Percentiles rank a stretch among this genome's conserved stretches.
phyloP scores from a whole-genome alignment of 2,329 filamentous ascomycete species.

The Zymoseptoria crescenta region DNA sequence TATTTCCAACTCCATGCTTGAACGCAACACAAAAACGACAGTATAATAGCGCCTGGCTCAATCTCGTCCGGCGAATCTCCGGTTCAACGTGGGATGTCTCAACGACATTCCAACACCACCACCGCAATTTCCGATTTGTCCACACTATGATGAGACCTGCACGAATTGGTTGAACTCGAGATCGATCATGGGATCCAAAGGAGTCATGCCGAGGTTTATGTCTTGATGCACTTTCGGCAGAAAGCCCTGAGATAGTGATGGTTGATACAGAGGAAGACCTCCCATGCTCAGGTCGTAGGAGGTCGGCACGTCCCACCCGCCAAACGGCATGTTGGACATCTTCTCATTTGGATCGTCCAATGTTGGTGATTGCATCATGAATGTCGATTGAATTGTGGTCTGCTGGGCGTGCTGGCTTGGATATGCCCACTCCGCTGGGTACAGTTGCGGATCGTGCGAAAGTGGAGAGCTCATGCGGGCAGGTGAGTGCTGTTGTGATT shows the following conservation, averaged over 20 bases:
- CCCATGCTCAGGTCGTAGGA: conserved; percentile 9
- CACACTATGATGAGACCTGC: conserved; percentile 9
- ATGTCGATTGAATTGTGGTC: conserved; percentile 18
- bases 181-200: conserved; percentile 18
- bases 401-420: conserved; percentile 12
- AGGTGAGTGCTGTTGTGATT: conserved; percentile 14
- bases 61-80: conserved; percentile 1
- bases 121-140: too few species aligned
- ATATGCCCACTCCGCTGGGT: conserved; percentile 25
- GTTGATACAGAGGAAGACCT: conserved; percentile 7
- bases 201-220: not conserved
- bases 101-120: not conserved
- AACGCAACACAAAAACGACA: not conserved
- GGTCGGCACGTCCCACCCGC: conserved; percentile 7
- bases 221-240: conserved; percentile 8
- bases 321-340: not conserved
- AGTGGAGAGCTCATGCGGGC: conserved; percentile 20
- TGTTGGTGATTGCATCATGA: not conserved
- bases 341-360: not conserved
- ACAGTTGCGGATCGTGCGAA: conserved; percentile 23
- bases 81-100: not conserved
- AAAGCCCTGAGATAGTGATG: conserved; percentile 7
- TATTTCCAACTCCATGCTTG: conserved; percentile 1
- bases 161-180: conserved; percentile 26
- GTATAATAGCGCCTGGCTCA: not conserved